A percentile compares a stretch with the other conserved stretches of the same genome.
Evolutionary conservation across 139 green algal genomes (phyloP).

Genomic region (Eudorina sp.): DNA sequence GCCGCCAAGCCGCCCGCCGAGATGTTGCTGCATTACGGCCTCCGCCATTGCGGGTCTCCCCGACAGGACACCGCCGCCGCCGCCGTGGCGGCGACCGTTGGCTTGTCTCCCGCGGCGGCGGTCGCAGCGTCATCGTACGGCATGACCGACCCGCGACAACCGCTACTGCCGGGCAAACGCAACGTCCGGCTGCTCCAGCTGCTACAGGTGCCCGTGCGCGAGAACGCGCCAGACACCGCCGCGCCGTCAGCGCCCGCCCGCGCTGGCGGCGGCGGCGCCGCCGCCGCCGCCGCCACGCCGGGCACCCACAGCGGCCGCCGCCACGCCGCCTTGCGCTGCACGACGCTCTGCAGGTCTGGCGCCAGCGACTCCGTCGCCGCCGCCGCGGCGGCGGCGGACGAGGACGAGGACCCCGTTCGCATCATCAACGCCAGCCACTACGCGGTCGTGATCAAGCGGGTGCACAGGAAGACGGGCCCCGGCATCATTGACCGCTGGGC

Average conservation of each 20-base stretch:
- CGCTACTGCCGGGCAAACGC: neutral
- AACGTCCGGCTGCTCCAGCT: conserved; percentile 30
- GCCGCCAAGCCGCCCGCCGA: no score
- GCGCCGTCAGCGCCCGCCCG: no score
- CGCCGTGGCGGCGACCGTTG: neutral
- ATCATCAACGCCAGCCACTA: conserved; percentile 24
- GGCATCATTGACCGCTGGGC: neutral
- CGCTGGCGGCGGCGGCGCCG: neutral
- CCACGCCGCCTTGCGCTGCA: no score
- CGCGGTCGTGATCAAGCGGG: neutral
- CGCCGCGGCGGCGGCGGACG: neutral
- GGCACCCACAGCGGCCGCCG: no score
- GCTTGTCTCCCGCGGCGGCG: neutral
- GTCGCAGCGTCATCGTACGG: neutral
- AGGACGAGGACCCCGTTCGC: neutral
- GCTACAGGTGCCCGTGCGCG: neutral
- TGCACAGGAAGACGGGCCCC: neutral
- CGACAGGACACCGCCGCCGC: neutral
- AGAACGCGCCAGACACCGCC: neutral
- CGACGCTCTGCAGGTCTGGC: no score
- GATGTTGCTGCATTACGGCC: neutral
- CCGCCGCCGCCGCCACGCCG: neutral
- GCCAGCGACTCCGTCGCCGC: neutral
- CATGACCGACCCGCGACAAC: neutral
- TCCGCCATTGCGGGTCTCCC: neutral